These are phyloP conservation scores for Penicillium sp. DNA, from an alignment of 2,329 filamentous ascomycete genomes.

Conservation along the genomic window DNA sequence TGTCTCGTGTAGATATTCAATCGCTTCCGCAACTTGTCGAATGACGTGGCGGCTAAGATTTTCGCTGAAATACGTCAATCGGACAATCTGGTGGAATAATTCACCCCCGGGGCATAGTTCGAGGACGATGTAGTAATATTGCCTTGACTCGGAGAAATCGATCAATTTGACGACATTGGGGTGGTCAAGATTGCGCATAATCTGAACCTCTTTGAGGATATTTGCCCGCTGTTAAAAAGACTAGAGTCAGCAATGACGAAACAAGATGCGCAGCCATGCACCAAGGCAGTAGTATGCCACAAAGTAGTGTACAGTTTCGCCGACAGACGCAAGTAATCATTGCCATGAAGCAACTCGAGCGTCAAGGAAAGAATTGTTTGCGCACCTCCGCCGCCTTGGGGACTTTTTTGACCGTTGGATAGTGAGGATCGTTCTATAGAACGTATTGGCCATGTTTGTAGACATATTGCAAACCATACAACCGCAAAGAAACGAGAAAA, in stretches of 20 bases:
- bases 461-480: constrained; percentile 20
- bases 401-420: constrained; percentile 93
- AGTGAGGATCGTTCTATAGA: constrained; percentile 80
- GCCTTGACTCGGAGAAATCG: constrained; percentile 86
- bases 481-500: constrained; percentile 24
- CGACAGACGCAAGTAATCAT: not conserved
- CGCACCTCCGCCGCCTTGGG: constrained; percentile 98
- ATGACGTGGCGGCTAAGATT: constrained; percentile 94
- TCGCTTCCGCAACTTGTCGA: constrained; percentile 85
- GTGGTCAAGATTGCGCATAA: constrained; percentile 95
- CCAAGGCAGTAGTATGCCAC: not conserved
- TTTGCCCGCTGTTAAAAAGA: constrained; percentile 72
- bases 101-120: constrained; percentile 94
- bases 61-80: constrained; percentile 97
- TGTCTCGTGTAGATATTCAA: constrained; percentile 92
- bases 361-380: constrained; percentile 38
- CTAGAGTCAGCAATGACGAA: constrained; percentile 26
- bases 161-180: constrained; percentile 93
- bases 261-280: constrained; percentile 18
- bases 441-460: constrained; percentile 51
- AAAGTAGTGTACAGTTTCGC: not conserved
- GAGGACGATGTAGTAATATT: constrained; percentile 97
- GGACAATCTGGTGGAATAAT: constrained; percentile 96
- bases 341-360: constrained; percentile 12
- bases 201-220: constrained; percentile 97